Base-by-base conservation (phyloP, 2,329 filamentous ascomycete genomes). In the Geosmithia putterillii region DNA sequence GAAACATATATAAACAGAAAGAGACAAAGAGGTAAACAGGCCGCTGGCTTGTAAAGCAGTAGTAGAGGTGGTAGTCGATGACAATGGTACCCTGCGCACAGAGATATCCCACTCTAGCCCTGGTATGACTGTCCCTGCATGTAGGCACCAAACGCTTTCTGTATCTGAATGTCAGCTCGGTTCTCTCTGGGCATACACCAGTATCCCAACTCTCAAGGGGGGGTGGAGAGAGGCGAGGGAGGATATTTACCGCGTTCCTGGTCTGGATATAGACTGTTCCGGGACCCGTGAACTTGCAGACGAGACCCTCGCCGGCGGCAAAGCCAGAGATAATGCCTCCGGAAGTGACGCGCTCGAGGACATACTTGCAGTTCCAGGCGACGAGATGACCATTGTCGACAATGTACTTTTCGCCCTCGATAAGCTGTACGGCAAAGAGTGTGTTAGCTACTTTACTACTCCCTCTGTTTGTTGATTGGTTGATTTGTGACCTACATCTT, bases 311-410 rank as follows among this genome's bases (percentile, higher is more conserved):
- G 0, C 75, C 83, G 0, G 86, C 81, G 22, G 81, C 79, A 19
- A 95, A 62, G 9, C 82, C 81, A n/a, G 86, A 90, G n/a, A 98
- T 83, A 49, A 98, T 80, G 34, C 92, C 92, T 2, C 92, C 92
- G 3, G 85, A 92, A 0, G 90, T 81, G 4, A 94, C 83, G 15
- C 92, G 81, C 65, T 95, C 88, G 48, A 98, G 79, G 4, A 86
- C 74, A 55, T 96, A 98, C 56, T 94, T 87, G 57, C 85, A 89
- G 59, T 95, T 95, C 92, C 92, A 98, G 0, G 92, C 90, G 1
- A 96, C 88, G 1, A 96, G 71, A 52, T 96, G 88, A 12, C 46
- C 46, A 23, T 48, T 48, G 41, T 48, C 46, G 17, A 95, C 81
- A 50, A 92, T 86, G 62, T 95, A 96, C 52, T 83, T 83, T 59